Base-by-base conservation (phyloP, 2,329 filamentous ascomycete species). In the Pseudogymnoascus sp. region DNA sequence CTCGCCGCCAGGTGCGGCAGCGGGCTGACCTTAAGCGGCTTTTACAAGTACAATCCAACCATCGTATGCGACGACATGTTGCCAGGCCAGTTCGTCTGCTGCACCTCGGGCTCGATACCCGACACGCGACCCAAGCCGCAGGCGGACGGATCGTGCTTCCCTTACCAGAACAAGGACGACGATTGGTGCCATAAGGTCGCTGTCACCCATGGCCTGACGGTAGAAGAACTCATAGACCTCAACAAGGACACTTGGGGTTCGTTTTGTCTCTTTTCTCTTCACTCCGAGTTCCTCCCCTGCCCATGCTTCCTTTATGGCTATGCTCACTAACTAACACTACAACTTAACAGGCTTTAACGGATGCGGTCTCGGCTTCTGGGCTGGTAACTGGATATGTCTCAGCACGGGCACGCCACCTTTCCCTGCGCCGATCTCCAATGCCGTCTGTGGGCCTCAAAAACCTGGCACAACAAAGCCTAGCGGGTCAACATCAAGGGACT, bases 31-130 rank as follows among this genome's bases (percentile, higher is more conserved):
- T n/a, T n/a, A n/a, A n/a, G 60, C 33, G 0, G 52, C 35, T 71
- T 71, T 35, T 66, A 61, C 1, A 65, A 65, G 56, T 69, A 68
- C 57, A 70, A 73, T 62, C 61, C 65, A 3, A 59, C 59, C 0
- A 59, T 60, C 18, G 65, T 74, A 1, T 76, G 74, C 60, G 69
- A 62, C 0, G 67, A 79, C 0, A 60, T 60, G 5, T n/a, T n/a
- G n/a, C 65, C 67, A 4, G 41, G 26, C 19, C 12, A 28, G 10
- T 9, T 6, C 12, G 8, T 12, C 41, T 48, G 41, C 41, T 48
- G 41, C 41, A 23, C 41, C 5, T 8, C 41, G 19, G 41, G 41
- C 12, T 5, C 6, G 18, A 5, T 48, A 9, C 41, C 41, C 6
- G 41, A 48, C 8, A 12, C 13, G 9, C 57, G 23, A 48, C 13